Conservation (phyloP, 495 filamentous ascomycete species). For the Apiosordaria backusii region DNA sequence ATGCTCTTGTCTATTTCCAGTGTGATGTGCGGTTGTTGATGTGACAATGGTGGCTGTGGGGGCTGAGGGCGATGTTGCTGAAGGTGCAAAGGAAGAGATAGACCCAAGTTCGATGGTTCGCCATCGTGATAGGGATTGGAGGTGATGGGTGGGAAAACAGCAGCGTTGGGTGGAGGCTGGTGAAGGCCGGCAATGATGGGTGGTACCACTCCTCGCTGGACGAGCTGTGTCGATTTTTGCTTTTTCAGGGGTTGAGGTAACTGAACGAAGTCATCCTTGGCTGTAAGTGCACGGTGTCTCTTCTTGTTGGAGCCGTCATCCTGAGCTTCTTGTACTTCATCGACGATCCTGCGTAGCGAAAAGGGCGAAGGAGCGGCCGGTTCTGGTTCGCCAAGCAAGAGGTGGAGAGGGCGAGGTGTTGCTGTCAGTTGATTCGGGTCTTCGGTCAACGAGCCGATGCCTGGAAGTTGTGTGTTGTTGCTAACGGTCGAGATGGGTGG, state of each 20-base stretch:
- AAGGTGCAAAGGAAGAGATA: conserved; percentile 14
- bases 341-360: conserved; percentile 46
- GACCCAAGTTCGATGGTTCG: conserved; percentile 16
- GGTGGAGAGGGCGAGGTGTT: conserved; percentile 27
- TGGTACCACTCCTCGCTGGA: conserved; percentile 44
- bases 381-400: conserved; percentile 29
- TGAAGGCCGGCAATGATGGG: conserved; percentile 72
- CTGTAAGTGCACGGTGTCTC: conserved; percentile 36
- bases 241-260: conserved; percentile 57
- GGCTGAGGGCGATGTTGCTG: conserved; percentile 29
- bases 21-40: background rate
- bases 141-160: conserved; percentile 69
- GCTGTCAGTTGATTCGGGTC: conserved; percentile 16
- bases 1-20: background rate
- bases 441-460: conserved; percentile 17
- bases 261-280: conserved; percentile 54
- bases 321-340: conserved; percentile 34
- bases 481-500: conserved; percentile 34
- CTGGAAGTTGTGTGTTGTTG: conserved; percentile 23
- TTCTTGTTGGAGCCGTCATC: conserved; percentile 46
- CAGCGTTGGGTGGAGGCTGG: conserved; percentile 70
- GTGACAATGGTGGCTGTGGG: conserved; percentile 13
- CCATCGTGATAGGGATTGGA: conserved; percentile 47
- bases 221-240: conserved; percentile 49
- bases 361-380: conserved; percentile 34